Base-by-base conservation (phyloP, 1,284 basidiomycete genomes). In the Dichomitus squalens region DNA sequence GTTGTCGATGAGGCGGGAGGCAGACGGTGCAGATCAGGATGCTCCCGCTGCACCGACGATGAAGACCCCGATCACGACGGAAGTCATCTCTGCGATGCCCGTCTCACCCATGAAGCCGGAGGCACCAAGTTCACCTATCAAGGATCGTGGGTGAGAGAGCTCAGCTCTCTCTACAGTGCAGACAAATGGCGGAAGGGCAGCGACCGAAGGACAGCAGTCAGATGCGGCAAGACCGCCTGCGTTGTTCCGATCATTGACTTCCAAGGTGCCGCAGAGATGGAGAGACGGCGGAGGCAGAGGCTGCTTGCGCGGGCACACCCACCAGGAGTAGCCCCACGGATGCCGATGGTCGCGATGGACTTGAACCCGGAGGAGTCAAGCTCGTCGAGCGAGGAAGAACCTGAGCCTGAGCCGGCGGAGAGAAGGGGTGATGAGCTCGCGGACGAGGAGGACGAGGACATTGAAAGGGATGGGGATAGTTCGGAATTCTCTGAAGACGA, bases 191-290 rank as follows among this genome's bases (percentile, higher is more conserved):
- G 68, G 64, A 38, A 54, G 52, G 23, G 23, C 39, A 7, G 34
- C 44, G 21, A 5, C 49, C 7, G 41, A 46, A 14, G 7, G 52
- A 4, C 52, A 55, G 23, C 55, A 53, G 2, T 49, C 47, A 18
- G 47, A 35, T 14, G n/a, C 29, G 12, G 27, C 39, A 5, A 18
- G 31, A 6, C 67, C 53, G 46, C 65, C 53, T 39, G 58, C 59
- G 53, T 90, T 90, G 76, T 88, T 29, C 89, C 88, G 14, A 87
- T 82, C 55, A 60, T 63, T 74, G 88, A 85, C 64, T 90, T 90
- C 75, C 88, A 84, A 64, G 85, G 86, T 12, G 87, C 87, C 0
- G 89, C 83, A 31, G 89, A 92, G 69, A 90, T 92, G 88, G 90
- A 92, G 64, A 82, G 80, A 7, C 77, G 89, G 14, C 73, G 91